Evolutionary conservation across 768 basidiomycete genomes (phyloP).

Genomic region (Astraeus odoratus): DNA sequence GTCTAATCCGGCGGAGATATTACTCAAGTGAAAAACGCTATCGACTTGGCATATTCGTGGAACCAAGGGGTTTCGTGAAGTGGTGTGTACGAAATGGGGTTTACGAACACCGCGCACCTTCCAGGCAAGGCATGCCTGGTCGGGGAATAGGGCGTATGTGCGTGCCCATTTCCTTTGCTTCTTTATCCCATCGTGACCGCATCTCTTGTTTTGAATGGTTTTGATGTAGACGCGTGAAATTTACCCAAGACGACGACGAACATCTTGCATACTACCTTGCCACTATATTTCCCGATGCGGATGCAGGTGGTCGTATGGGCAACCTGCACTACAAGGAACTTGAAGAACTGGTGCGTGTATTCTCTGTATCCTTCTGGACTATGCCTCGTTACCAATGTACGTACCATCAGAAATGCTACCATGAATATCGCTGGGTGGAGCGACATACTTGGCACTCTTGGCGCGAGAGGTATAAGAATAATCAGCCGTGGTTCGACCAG

Average conservation of each 20-base stretch:
- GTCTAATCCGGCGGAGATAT: conserved; percentile 18
- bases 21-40: conserved; percentile 15
- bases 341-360: conserved; percentile 38
- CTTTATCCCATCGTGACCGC: not conserved
- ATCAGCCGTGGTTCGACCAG: conserved; percentile 34
- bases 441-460: conserved; percentile 54
- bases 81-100: conserved; percentile 10
- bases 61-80: conserved; percentile 21
- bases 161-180: not conserved
- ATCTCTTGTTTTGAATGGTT: not conserved
- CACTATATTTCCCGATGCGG: conserved; percentile 32
- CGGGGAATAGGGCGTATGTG: conserved; percentile 2
- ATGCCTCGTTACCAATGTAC: too few species aligned
- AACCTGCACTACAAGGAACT: conserved; percentile 40
- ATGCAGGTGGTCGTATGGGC: conserved; percentile 38
- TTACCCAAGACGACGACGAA: conserved; percentile 35
- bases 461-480: conserved; percentile 52
- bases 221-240: conserved; percentile 20
- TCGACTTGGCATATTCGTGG: conserved; percentile 16
- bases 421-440: conserved; percentile 32
- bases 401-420: conserved; percentile 27
- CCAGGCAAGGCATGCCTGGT: conserved; percentile 19
- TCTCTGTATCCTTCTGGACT: not conserved
- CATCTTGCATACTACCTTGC: conserved; percentile 45
- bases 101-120: conserved; percentile 10